Evolutionary conservation across 2,329 filamentous ascomycete species (phyloP).

Genomic region (Cryphonectria carpinicola): DNA sequence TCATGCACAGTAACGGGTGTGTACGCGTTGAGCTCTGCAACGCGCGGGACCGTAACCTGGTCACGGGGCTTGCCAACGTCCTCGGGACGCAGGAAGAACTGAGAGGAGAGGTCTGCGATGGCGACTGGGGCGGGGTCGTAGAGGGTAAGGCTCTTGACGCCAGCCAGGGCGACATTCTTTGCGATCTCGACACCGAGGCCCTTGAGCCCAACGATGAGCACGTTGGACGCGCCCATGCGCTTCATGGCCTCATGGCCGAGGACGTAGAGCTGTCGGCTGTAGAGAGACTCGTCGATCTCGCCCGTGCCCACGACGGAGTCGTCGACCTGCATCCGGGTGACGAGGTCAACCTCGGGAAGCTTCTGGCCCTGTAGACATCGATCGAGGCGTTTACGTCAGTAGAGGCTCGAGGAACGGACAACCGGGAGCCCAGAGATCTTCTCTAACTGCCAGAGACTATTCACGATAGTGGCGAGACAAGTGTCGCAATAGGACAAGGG

Average conservation of each 20-base stretch:
- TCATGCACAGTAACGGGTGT: slow-evolving; percentile 84
- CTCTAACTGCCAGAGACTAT: no score
- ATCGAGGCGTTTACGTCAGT: slow-evolving; percentile 28
- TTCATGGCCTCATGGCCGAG: slow-evolving; percentile 88
- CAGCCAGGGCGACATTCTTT: slow-evolving; percentile 97
- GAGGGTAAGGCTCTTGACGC: slow-evolving; percentile 94
- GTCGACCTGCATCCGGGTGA: slow-evolving; percentile 69
- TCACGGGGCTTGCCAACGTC: slow-evolving; percentile 94
- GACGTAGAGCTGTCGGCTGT: slow-evolving; percentile 75
- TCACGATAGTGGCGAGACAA: neutral
- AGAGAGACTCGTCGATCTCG: slow-evolving; percentile 74
- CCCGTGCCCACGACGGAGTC: slow-evolving; percentile 57
- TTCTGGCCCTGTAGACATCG: slow-evolving; percentile 49
- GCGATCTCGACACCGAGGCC: slow-evolving; percentile 97
- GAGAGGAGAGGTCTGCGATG: slow-evolving; percentile 89
- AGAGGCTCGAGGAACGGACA: neutral
- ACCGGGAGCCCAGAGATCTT: neutral
- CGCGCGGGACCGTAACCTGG: slow-evolving; percentile 80
- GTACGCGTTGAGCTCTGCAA: slow-evolving; percentile 95
- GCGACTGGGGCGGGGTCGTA: slow-evolving; percentile 85
- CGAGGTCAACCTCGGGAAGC: slow-evolving; percentile 63
- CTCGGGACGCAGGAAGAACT: slow-evolving; percentile 89
- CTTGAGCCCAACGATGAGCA: slow-evolving; percentile 89
- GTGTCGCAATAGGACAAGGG: neutral
- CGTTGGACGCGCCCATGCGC: slow-evolving; percentile 95